Percentiles rank a stretch among this genome's conserved stretches.
Evolutionary conservation across 441 rosid species (phyloP).

Genomic region (Erodium trifolium): DNA sequence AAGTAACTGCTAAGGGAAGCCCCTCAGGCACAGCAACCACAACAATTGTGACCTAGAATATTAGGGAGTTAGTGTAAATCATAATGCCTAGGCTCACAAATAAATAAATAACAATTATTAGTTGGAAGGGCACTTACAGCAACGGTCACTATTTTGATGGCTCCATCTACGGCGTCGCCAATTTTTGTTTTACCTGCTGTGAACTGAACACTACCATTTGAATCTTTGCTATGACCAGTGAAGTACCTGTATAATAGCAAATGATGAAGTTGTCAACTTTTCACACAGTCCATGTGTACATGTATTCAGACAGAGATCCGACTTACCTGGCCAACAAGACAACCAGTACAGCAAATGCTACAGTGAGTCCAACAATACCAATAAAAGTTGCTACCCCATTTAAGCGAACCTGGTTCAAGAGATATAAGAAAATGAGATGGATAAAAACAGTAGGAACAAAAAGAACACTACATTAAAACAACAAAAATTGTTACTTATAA

Average conservation of each 20-base stretch:
- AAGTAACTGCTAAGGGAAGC: constrained; percentile 91
- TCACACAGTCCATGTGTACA: neutral
- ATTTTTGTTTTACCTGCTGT: constrained; percentile 48
- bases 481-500: neutral
- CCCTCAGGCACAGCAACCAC: constrained; percentile 99
- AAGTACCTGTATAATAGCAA: constrained; percentile 43
- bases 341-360: constrained; percentile 65
- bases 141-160: constrained; percentile 65
- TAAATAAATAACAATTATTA: neutral
- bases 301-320: neutral
- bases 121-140: constrained; percentile 47
- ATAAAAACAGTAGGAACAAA: neutral
- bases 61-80: constrained; percentile 4
- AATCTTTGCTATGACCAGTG: constrained; percentile 55
- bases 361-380: constrained; percentile 81
- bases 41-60: constrained; percentile 84
- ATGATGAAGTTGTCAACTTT: neutral
- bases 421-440: too few species aligned
- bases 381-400: constrained; percentile 95
- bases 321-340: constrained; percentile 72
- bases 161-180: constrained; percentile 58
- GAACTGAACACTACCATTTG: constrained; percentile 43
- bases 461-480: neutral
- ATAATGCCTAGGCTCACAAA: neutral
- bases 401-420: constrained; percentile 58